Base-by-base conservation (phyloP, 2,329 filamentous ascomycete species). In the Hymenoscyphus occultus region DNA sequence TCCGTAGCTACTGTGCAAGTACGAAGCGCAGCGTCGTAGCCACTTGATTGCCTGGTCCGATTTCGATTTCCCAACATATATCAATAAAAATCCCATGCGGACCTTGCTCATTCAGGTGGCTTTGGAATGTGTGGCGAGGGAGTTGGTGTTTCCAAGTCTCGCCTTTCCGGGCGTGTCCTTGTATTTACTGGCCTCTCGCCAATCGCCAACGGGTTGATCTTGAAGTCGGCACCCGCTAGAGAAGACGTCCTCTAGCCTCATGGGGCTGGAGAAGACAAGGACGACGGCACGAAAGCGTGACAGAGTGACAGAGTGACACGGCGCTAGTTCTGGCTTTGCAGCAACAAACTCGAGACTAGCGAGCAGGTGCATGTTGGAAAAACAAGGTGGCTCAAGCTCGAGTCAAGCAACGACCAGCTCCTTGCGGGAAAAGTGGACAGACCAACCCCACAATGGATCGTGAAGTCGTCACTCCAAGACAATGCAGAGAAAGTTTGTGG, bases 381-480 rank as follows among this genome's bases (percentile, higher is more conserved):
- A 3, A 9, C 12, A 51, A 3, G 19, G 45, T 51, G 45, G 45
- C n/a, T 22, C 45, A 45, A 51, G 45, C 45, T 60, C n/a, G 54
- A 57, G 9, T 57, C 42, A n/a, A 54, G 56, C 13, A 35, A 48
- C 22, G 45, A 28, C 45, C 45, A 28, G 45, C 28, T 19, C 39
- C 39, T 42, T 39, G 14, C 39, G 31, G 13, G 28, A 39, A 32
- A 22, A 28, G n/a, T 22, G 22, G 57, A 56, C 62, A 60, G 16
- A 22, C 40, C 28, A 39, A 61, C 59, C 63, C 63, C 63, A 65
- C 63, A 54, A 40, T 16, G 39, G 14, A 32, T 45, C 39, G 39
- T 35, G 45, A 61, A 39, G 63, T 61, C 54, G 59, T 61, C 63
- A 62, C 48, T 57, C 60, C 60, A 62, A 54, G 28, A 57, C 48